Percentiles rank a stretch among this genome's conserved stretches.
These are phyloP conservation scores for Gnomoniopsis smithogilvyi DNA, from an alignment of 2,329 filamentous ascomycete species.

Conservation along the genomic window DNA sequence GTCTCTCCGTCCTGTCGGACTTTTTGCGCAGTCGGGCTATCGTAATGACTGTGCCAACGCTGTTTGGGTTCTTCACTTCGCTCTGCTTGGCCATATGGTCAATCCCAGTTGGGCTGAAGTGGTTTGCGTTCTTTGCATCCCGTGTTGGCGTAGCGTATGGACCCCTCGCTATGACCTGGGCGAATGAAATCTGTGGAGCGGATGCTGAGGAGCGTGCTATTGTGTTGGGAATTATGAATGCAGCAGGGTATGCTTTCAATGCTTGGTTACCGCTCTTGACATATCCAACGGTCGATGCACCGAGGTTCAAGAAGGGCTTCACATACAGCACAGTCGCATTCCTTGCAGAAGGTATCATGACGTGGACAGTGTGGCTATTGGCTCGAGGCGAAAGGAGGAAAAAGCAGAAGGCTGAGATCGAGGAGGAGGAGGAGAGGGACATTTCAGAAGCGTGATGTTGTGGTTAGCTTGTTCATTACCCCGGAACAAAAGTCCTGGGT, in stretches of 20 bases:
- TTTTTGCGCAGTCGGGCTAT: slow-evolving; percentile 33
- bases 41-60: slow-evolving; percentile 17
- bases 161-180: slow-evolving; percentile 36
- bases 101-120: slow-evolving; percentile 19
- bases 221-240: slow-evolving; percentile 47
- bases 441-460: neutral
- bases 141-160: slow-evolving; percentile 11
- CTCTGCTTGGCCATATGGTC: slow-evolving; percentile 16
- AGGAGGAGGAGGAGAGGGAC: slow-evolving; percentile 1
- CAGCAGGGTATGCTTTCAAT: slow-evolving; percentile 39
- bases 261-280: slow-evolving; percentile 40
- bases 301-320: slow-evolving; percentile 37
- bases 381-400: slow-evolving; percentile 1
- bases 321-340: slow-evolving; percentile 13
- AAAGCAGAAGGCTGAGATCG: slow-evolving; percentile 20
- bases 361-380: slow-evolving; percentile 14
- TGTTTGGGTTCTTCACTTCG: slow-evolving; percentile 16
- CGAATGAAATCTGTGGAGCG: slow-evolving; percentile 41
- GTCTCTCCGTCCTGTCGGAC: slow-evolving; percentile 52
- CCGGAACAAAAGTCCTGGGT: too few relatives aligned
- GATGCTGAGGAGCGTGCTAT: slow-evolving; percentile 47
- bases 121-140: slow-evolving; percentile 15
- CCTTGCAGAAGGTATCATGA: slow-evolving; percentile 13
- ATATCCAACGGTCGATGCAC: slow-evolving; percentile 33
- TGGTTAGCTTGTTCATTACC: neutral